phyloP scores from a whole-genome alignment of 78 protist genomes.

The Mastigamoeba balamuthi region DNA sequence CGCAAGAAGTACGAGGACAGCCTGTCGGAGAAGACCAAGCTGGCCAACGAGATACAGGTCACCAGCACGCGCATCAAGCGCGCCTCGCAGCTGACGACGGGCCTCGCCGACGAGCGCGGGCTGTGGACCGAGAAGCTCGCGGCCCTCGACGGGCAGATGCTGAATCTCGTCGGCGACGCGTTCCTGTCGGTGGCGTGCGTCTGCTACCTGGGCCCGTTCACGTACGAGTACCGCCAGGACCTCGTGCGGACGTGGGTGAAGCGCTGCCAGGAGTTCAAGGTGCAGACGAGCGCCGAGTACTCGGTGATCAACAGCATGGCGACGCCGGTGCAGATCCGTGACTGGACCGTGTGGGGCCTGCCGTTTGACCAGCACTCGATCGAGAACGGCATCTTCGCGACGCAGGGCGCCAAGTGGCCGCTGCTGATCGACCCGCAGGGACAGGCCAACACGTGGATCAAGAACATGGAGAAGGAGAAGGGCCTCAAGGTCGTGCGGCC shows the following conservation, averaged over 20 bases:
- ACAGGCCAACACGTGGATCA: constrained; percentile 75
- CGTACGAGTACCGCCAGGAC: neutral
- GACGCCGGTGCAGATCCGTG: constrained; percentile 50
- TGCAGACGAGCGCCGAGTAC: neutral
- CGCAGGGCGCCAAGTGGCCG: constrained; percentile 63
- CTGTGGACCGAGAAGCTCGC: constrained; percentile 35
- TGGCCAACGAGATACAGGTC: constrained; percentile 28
- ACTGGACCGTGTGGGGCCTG: constrained; percentile 67
- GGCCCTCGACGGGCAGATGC: neutral
- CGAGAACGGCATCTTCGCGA: constrained; percentile 71
- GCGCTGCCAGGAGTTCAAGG: neutral
- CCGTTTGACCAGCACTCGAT: constrained; percentile 70
- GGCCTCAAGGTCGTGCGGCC: constrained; percentile 26
- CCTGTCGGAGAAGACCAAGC: neutral
- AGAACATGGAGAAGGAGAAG: constrained; percentile 43
- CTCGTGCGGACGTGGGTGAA: neutral
- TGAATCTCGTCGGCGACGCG: constrained; percentile 57
- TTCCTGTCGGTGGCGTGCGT: constrained; percentile 55
- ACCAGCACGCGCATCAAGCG: constrained; percentile 39
- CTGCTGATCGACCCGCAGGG: constrained; percentile 81
- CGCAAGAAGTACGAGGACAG: neutral
- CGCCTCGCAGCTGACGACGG: constrained; percentile 57
- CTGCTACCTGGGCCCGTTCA: constrained; percentile 80
- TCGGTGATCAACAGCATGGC: constrained; percentile 10
- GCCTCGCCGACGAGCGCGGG: constrained; percentile 33